A percentile compares a stretch with the other conserved stretches of the same genome.
Conservation (phyloP, 345 rosid genomes). For the Salix udensis region DNA sequence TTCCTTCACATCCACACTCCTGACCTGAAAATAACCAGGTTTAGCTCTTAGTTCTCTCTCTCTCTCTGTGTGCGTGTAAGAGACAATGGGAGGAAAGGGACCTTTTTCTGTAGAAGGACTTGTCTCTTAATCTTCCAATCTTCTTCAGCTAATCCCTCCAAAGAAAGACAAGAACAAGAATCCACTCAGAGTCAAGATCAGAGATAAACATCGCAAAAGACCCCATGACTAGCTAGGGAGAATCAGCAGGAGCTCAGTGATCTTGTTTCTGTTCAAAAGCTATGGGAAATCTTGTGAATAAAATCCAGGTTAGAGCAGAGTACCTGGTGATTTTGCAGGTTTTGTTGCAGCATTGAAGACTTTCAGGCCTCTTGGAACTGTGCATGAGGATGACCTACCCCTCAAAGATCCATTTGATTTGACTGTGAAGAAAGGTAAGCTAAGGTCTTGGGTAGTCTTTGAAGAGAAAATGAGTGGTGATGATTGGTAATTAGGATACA, state of each 20-base stretch:
- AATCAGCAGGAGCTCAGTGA: not conserved
- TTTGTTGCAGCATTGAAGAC: conserved; percentile 67
- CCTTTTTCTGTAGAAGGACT: conserved; percentile 76
- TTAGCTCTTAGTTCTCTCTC: not conserved
- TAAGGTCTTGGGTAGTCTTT: conserved; percentile 17
- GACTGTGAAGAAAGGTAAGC: conserved; percentile 11
- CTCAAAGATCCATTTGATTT: conserved; percentile 20
- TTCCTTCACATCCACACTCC: conserved; percentile 96
- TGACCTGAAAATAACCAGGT: conserved; percentile 42
- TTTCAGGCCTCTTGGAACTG: conserved; percentile 29
- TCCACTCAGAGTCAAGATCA: conserved; percentile 9
- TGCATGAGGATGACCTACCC: conserved; percentile 14
- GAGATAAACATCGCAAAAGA: not conserved
- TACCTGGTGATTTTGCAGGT: conserved; percentile 88
- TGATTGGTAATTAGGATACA: conserved; percentile 30
- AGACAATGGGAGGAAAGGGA: conserved; percentile 6
- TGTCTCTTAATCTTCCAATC: conserved; percentile 92
- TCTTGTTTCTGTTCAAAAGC: too few relatives aligned
- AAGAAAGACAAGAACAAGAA: conserved; percentile 17
- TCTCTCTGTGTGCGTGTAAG: not conserved
- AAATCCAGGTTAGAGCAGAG: not conserved
- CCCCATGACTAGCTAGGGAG: not conserved
- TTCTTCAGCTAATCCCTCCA: conserved; percentile 81
- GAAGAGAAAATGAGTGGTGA: conserved; percentile 37
- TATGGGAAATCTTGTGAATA: not conserved